Evolutionary conservation across 305 asterid genomes (phyloP), one percentile per base, ranked within the genome.

Genomic region (Rubia balearica): DNA sequence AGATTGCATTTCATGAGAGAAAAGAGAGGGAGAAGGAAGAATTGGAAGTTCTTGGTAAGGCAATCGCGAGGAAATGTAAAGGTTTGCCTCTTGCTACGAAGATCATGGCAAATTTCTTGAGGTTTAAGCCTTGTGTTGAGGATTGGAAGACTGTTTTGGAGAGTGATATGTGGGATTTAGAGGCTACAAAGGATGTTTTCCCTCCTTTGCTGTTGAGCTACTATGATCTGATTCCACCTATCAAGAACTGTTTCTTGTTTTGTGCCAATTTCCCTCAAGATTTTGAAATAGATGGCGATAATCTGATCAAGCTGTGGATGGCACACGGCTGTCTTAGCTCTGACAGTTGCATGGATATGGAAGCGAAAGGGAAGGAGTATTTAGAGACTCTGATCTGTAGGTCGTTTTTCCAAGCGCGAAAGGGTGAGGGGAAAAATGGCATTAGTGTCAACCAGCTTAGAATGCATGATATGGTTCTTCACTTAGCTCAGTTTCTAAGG

Each of bases 401-500:
- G 74, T 87, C 92, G 0, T 83, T 89, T 61, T 89, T 89, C 61
- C 88, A 86, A 66, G 80, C 51, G 66, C 49, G 27, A 1, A 46
- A 67, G 69, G 67, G 62, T 2, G 65, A 42, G 45, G 84, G 79
- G 8, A 75, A 77, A 45, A 12, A 45, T 12, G 14, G 51, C 14
- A 45, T 76, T 42, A 67, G 22, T 57, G 74, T 87, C 55, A 42
- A 71, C 24, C 77, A 83, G 33, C 71, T 87, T 22, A 86, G 79
- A 67, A 89, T 91, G 91, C 97, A 91, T 65, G 96, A 89, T 68
- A 78, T 89, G 86, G 85, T 91, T 33, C 95, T 89, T 71, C 91
- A 83, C 57, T 83, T 89, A 4, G 96, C 89, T 0, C 82, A 74
- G 65, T 77, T 48, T 73, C 72, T 77, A 13, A 70, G 64, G 1